These are phyloP conservation scores for Didymellaceae sp. DNA, from an alignment of 2,329 filamentous ascomycete genomes.

Conservation along the genomic window DNA sequence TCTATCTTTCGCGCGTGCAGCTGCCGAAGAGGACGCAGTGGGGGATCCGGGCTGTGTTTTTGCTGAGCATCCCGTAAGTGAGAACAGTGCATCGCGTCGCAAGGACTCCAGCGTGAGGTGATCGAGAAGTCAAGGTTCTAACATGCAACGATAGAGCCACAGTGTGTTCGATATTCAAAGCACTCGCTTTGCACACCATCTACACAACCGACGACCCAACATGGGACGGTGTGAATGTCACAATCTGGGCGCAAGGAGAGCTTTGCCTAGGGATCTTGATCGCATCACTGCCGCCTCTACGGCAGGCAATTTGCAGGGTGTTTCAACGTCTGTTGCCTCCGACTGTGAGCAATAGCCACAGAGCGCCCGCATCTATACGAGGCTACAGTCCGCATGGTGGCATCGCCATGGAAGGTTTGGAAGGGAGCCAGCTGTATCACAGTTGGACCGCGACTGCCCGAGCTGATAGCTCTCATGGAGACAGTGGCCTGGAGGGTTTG, in stretches of 20 bases:
- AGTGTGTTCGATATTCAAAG: constrained; percentile 38
- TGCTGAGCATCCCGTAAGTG: constrained; percentile 38
- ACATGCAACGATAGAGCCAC: constrained; percentile 26
- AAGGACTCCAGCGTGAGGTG: neutral
- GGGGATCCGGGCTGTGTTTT: constrained; percentile 38
- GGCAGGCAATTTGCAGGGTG: constrained; percentile 29
- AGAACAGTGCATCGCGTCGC: too few relatives aligned
- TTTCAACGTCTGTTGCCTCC: constrained; percentile 26
- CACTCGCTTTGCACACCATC: constrained; percentile 29
- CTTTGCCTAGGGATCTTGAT: constrained; percentile 29
- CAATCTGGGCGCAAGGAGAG: constrained; percentile 34
- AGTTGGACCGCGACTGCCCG: too few relatives aligned
- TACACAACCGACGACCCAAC: constrained; percentile 30
- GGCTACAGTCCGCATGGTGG: neutral
- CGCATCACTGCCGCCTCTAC: constrained; percentile 32
- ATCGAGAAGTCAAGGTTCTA: neutral
- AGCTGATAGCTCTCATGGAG: too few relatives aligned
- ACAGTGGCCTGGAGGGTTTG: too few relatives aligned
- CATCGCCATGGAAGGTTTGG: constrained; percentile 3
- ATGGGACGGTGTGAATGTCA: constrained; percentile 32
- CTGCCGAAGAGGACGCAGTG: constrained; percentile 31
- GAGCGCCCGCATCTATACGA: constrained; percentile 10
- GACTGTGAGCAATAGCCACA: constrained; percentile 6
- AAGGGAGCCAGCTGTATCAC: too few relatives aligned
- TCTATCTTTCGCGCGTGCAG: constrained; percentile 35